A percentile compares a stretch with the other conserved stretches of the same genome.
Conservation (phyloP, 768 basidiomycete species). For the Amanita polypyramis region DNA sequence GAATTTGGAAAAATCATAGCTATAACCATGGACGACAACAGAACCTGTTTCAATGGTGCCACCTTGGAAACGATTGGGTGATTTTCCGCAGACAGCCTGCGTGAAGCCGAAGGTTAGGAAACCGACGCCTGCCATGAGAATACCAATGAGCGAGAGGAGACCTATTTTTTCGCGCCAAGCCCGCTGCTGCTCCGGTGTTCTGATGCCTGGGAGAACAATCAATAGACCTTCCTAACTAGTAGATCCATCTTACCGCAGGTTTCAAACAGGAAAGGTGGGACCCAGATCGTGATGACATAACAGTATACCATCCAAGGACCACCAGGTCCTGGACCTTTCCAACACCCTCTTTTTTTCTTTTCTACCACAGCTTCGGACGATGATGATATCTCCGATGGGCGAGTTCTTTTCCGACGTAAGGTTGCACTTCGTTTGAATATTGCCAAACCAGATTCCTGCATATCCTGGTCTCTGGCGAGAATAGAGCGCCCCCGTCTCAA, state of each 20-base stretch:
- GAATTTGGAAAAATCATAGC: slow-evolving; percentile 86
- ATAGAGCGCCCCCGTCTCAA: slow-evolving; percentile 85
- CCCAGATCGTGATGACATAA: slow-evolving; percentile 68
- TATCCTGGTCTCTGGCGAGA: slow-evolving; percentile 82
- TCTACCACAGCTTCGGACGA: slow-evolving; percentile 25
- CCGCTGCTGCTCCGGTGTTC: slow-evolving; percentile 85
- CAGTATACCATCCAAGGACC: slow-evolving; percentile 96
- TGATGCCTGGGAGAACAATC: slow-evolving; percentile 48
- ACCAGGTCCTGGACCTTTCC: slow-evolving; percentile 81
- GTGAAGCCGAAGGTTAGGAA: slow-evolving; percentile 99
- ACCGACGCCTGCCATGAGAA: slow-evolving; percentile 90
- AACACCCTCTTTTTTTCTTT: slow-evolving; percentile 39
- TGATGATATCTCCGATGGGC: slow-evolving; percentile 30
- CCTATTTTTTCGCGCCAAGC: slow-evolving; percentile 99
- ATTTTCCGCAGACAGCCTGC: slow-evolving; percentile 82
- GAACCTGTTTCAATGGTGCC: slow-evolving; percentile 71
- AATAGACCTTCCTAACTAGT: neutral
- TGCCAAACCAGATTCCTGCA: slow-evolving; percentile 85
- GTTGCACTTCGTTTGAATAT: slow-evolving; percentile 83
- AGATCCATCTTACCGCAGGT: slow-evolving; percentile 56
- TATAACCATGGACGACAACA: slow-evolving; percentile 89
- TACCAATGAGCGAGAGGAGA: slow-evolving; percentile 65
- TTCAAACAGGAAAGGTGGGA: slow-evolving; percentile 70
- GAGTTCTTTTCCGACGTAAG: slow-evolving; percentile 56
- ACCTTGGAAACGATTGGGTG: slow-evolving; percentile 73